Base-by-base conservation (phyloP, 768 basidiomycete species). In the Kwoniella botswanensis region DNA sequence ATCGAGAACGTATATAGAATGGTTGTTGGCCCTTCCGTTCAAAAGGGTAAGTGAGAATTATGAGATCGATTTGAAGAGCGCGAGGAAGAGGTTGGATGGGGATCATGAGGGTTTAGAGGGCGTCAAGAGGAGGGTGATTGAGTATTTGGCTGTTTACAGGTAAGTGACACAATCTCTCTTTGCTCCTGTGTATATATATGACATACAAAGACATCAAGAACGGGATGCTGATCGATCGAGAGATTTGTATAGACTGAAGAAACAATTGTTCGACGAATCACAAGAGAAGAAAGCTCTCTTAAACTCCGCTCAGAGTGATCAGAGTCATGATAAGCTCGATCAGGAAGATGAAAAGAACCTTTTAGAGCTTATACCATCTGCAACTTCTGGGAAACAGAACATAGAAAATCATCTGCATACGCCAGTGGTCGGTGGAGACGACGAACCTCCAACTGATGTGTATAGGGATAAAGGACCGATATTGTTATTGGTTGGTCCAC, bases 81-180 rank as follows among this genome's bases (percentile, higher is more conserved):
- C 94, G 29, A 89, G 92, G 24, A 85, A 86, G 22, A 93, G 92
- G 79, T 88, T 98, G 10, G 94, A 98, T 75, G 87, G 89, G 13
- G 94, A 96, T 70, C 94, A 98, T 82, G 96, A 90, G 76, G 95
- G 95, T 1, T 86, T 98, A 18, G 93, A 94, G 68, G 93, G 92
- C 82, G 91, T 98, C 82, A 98, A 97, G 87, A 90, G 92, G 73
- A 87, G 94, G 11, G 83, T 96, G 2, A 91, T 96, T 57, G 95
- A 97, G 78, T 97, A 93, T 81, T 88, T 98, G 52, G 94, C 93
- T 0, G 91, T 97, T 12, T 90, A 95, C 43, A 85, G 93, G 70
- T 77, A 61, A 29, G 77, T 67, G 9, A 6, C 26, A 24, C 22
- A 11, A 12, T 17, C 44, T 46, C 44, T 12, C 44, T 12, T 46